Evolutionary conservation across 306 rosid genomes (phyloP).

Genomic region (Bauhinia variegata): DNA sequence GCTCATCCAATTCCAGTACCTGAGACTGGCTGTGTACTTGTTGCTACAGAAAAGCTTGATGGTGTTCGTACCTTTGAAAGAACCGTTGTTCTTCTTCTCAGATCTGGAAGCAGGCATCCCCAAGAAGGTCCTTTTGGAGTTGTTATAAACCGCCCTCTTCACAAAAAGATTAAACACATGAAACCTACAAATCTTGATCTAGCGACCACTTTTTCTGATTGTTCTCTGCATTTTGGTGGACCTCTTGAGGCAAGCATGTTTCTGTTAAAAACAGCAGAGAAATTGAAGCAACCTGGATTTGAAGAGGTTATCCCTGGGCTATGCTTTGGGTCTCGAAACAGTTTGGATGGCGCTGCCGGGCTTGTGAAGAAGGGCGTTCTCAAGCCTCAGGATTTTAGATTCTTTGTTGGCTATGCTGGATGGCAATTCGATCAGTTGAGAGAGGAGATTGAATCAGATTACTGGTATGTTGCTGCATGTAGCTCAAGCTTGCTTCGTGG

Average conservation of each 20-base stretch:
- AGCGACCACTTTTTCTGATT: conserved; percentile 86
- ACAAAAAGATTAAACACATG: conserved; percentile 83
- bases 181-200: conserved; percentile 84
- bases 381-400: conserved; percentile 83
- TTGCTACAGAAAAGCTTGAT: conserved; percentile 94
- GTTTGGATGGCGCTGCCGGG: conserved; percentile 84
- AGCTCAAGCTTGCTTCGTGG: conserved; percentile 78
- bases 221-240: conserved; percentile 89
- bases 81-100: conserved; percentile 87
- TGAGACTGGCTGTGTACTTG: conserved; percentile 94
- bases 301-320: conserved; percentile 92
- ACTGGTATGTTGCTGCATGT: conserved; percentile 97
- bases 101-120: conserved; percentile 87
- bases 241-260: conserved; percentile 97
- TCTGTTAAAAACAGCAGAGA: conserved; percentile 70
- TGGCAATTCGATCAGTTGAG: conserved; percentile 94
- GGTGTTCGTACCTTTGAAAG: conserved; percentile 91
- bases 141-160: conserved; percentile 90
- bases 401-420: conserved; percentile 98
- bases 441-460: conserved; percentile 90
- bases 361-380: conserved; percentile 85
- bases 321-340: conserved; percentile 87
- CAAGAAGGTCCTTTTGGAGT: conserved; percentile 96
- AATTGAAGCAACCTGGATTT: conserved; percentile 67
- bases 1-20: conserved; percentile 94